Base-by-base conservation (phyloP, 2,329 filamentous ascomycete species). In the Calonectria montana region DNA sequence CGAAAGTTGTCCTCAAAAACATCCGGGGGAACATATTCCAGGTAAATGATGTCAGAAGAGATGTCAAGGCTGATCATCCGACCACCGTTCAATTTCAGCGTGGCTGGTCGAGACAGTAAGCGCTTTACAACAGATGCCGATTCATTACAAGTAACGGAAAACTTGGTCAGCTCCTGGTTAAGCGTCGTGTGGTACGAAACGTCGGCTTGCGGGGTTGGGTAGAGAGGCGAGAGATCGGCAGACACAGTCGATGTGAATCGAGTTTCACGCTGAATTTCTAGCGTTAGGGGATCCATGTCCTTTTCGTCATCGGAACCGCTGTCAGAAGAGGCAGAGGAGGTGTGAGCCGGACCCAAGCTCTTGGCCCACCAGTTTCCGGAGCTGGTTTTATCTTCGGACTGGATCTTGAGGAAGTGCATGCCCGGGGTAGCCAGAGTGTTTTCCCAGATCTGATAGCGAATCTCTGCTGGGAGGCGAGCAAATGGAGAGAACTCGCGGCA, bases 381-480 rank as follows among this genome's bases (percentile, higher is more conserved):
- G 3, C 69, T 63, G 29, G 70, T 67, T 7, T 73, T 65, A 21
- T 75, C 77, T 9, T 69, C 63, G 8, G 74, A 73, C 15, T 80
- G 69, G 8, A 83, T 73, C 65, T 78, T 80, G 67, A 84, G 74
- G 47, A 83, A 84, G 47, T 83, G 80, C 75, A 84, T 80, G 29
- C 83, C 83, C 0, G 82, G 81, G 12, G 80, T 76, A 2, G 77
- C 71, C 12, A 84, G 69, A 25, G 79, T 78, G 23, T 64, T 55
- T 45, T 78, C 78, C 83, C 83, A 84, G 65, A 84, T 82, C 43
- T 80, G 77, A 31, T 80, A 76, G 35, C 83, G 82, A 10, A 84
- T 77, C 66, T 84, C 83, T 3, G 79, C 69, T 1, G 83, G 83
- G n/a, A 84, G 72, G n/a, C 72, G 76, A 16, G 74, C 37, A 66